These are phyloP conservation scores for Phytophthora pistaciae DNA, from an alignment of 352 stramenopile genomes.

Conservation along the genomic window DNA sequence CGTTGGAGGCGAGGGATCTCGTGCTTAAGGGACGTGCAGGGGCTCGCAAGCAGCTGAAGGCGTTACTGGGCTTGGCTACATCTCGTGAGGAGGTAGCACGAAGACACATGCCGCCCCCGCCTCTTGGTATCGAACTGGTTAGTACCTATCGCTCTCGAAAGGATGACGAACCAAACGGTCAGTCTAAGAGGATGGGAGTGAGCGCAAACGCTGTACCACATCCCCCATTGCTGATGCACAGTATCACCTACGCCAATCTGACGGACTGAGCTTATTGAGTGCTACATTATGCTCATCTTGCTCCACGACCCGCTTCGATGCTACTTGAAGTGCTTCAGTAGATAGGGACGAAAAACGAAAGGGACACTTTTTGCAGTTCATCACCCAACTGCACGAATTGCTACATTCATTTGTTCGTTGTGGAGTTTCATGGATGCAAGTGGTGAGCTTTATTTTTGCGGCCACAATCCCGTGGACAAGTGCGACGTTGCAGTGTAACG, in stretches of 20 bases:
- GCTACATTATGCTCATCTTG: neutral
- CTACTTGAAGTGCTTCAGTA: neutral
- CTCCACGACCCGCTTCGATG: neutral
- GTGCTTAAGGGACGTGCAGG: constrained; percentile 41
- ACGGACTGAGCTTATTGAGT: neutral
- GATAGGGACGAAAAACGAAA: neutral
- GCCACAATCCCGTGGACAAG: neutral
- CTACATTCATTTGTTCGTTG: neutral
- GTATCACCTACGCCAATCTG: constrained; percentile 10
- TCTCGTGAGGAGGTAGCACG: constrained; percentile 16
- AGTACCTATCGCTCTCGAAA: constrained; percentile 6
- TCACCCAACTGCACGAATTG: neutral
- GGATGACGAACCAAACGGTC: constrained; percentile 6
- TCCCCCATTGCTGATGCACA: constrained; percentile 2
- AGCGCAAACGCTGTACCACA: neutral
- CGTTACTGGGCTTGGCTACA: constrained; percentile 19
- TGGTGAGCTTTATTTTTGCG: neutral
- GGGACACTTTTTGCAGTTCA: neutral
- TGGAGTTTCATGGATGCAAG: constrained; percentile 1
- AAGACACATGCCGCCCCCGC: neutral
- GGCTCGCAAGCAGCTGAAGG: constrained; percentile 44
- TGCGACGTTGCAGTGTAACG: neutral
- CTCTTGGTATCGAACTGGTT: constrained; percentile 16
- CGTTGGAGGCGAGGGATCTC: constrained; percentile 66
- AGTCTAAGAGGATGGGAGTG: neutral